Evolutionary conservation across 176 grass and related monocot genomes (phyloP), one percentile per base, ranked within the genome.

Genomic region (Microstegium vimineum): DNA sequence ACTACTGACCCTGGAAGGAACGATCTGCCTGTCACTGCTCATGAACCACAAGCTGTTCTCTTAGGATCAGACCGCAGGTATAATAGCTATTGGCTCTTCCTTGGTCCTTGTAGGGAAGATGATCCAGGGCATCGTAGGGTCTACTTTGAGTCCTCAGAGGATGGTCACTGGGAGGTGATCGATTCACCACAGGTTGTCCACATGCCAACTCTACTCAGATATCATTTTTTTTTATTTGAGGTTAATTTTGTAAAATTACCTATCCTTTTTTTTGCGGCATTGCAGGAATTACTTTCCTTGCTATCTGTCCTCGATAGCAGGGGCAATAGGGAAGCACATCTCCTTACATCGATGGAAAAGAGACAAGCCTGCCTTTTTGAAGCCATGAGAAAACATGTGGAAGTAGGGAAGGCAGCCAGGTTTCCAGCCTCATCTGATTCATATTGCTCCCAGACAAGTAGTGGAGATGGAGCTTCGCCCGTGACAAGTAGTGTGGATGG

Each of bases 1-100:
- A 46, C 34, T 31, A 43, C 13, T 17, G 75, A 80, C 12, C 83
- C 59, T 74, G 69, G 73, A 86, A 78, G 65, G 37, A 91, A 85
- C 23, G 62, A 62, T 67, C 54, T 60, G 14, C 68, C 81, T 87
- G 71, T 84, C 40, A 43, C 69, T 87, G 75, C 66, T 45, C 85
- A 91, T 63, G 87, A 62, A 78, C 81, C 90, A 76, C 93, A 99
- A 85, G 78, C 78, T 74, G 82, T 99, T 88, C 79, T 75, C 83
- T 84, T 96, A 77, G 96, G 96, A 71, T 99, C 91, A 33, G 96
- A 95, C 64, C 86, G 93, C 52, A 87, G 96, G 81, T 99, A 95
- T 87, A 95, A 99, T 75, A 92, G 89, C 74, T 99, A 95, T 65
- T 99, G 93, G 92, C 96, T 95, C 45, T 99, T 99, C 60, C 87